Conservation (phyloP, 2,329 filamentous ascomycete genomes). For the Calonectria crousiana region DNA sequence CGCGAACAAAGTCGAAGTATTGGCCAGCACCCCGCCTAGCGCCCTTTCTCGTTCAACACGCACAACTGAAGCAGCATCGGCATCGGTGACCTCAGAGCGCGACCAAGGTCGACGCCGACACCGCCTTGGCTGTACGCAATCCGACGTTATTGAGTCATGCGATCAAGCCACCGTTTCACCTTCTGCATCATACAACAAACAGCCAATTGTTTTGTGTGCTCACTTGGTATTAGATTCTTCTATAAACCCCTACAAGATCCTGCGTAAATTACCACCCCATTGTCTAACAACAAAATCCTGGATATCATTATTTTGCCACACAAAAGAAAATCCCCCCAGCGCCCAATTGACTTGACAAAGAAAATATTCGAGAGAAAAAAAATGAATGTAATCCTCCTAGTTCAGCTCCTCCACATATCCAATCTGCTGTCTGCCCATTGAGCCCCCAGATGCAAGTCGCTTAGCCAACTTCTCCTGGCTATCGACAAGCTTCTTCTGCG, state of each 20-base stretch:
- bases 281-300: not conserved
- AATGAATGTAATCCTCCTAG: conserved; percentile 37
- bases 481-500: conserved; percentile 67
- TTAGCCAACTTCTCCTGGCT: conserved; percentile 55
- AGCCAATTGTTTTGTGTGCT: not conserved
- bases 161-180: no score
- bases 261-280: not conserved
- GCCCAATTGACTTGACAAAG: conserved; percentile 22
- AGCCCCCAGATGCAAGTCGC: conserved; percentile 54
- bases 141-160: not conserved
- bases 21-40: not conserved
- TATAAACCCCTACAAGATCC: not conserved
- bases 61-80: not conserved
- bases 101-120: not conserved
- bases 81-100: not conserved
- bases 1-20: not conserved
- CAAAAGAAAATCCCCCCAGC: conserved; percentile 19
- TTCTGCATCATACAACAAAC: not conserved
- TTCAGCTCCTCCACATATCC: conserved; percentile 68
- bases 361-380: conserved; percentile 6
- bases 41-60: not conserved
- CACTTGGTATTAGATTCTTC: not conserved
- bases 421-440: conserved; percentile 60
- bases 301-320: conserved; percentile 3
- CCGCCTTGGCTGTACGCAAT: not conserved